Conservation (phyloP, 2,329 filamentous ascomycete species). For the Davidsoniella virescens region DNA sequence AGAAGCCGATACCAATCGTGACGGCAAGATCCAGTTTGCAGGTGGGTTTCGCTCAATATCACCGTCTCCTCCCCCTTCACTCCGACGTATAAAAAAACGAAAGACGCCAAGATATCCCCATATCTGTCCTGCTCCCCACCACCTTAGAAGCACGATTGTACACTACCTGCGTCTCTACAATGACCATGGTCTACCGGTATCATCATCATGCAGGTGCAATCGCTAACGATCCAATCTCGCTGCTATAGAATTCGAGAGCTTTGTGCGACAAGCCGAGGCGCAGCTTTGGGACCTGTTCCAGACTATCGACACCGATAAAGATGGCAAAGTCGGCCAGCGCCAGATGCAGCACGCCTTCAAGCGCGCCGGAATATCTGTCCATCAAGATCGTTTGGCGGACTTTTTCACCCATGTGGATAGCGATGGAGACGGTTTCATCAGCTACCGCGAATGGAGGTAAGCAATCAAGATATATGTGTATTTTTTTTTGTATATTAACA, state of each 20-base stretch:
- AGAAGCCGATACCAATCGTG: conserved; percentile 70
- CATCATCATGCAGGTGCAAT: conserved; percentile 7
- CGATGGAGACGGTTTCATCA: conserved; percentile 77
- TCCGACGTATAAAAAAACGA: background rate
- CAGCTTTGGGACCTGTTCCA: conserved; percentile 71
- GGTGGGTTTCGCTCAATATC: conserved; percentile 35
- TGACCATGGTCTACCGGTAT: background rate
- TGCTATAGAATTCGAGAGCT: conserved; percentile 66
- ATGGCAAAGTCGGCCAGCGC: conserved; percentile 73
- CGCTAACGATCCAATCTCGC: conserved; percentile 1
- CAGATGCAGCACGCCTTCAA: conserved; percentile 70
- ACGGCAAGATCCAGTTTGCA: conserved; percentile 81
- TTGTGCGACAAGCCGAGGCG: conserved; percentile 74
- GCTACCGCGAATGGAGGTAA: conserved; percentile 93
- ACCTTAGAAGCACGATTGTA: no score
- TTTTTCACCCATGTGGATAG: conserved; percentile 86
- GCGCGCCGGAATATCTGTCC: conserved; percentile 61
- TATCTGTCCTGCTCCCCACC: background rate
- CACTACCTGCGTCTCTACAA: background rate
- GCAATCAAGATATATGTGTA: conserved; percentile 20
- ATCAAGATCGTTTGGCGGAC: conserved; percentile 56
- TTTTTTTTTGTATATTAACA: background rate
- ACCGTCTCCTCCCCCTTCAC: conserved; percentile 1
- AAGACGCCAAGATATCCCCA: background rate
- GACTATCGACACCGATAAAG: conserved; percentile 69